These are phyloP conservation scores for Diplodia scrobiculata DNA, from an alignment of 2,329 filamentous ascomycete genomes.

Conservation along the genomic window DNA sequence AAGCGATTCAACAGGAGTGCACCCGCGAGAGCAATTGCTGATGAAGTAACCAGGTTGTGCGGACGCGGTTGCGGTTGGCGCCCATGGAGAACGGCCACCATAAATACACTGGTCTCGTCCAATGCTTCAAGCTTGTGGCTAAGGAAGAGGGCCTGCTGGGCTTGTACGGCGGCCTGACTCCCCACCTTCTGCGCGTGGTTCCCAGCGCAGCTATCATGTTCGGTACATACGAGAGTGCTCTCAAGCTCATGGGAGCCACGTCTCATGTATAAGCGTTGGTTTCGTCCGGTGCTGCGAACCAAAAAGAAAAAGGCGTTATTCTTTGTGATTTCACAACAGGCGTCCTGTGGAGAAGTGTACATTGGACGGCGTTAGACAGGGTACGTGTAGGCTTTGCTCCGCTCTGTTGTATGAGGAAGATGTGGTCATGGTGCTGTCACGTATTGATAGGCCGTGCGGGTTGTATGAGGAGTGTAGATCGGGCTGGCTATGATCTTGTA, in stretches of 20 bases:
- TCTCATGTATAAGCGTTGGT: constrained; percentile 41
- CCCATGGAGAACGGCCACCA: constrained; percentile 70
- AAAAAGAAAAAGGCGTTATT: not conserved
- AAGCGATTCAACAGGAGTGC: constrained; percentile 34
- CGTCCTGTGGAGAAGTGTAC: not conserved
- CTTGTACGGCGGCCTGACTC: constrained; percentile 87
- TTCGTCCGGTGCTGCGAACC: not conserved
- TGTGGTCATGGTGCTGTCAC: constrained; percentile 7
- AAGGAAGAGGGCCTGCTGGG: constrained; percentile 84
- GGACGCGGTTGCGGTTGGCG: constrained; percentile 81
- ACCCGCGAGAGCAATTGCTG: not conserved
- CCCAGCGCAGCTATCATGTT: constrained; percentile 96
- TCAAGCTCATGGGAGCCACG: constrained; percentile 51
- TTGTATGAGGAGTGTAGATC: not conserved
- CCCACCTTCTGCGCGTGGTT: constrained; percentile 86
- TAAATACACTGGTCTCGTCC: constrained; percentile 85
- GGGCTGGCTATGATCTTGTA: not conserved
- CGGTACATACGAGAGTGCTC: constrained; percentile 71
- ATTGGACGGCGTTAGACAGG: constrained; percentile 17
- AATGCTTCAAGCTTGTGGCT: constrained; percentile 86
- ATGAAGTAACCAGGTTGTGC: constrained; percentile 62
- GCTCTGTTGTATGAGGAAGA: constrained; percentile 13
- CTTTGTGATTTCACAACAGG: not conserved
- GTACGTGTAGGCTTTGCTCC: constrained; percentile 21
- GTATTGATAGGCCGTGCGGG: constrained; percentile 7